Evolutionary conservation across 257 asterid species (phyloP), one percentile per base, ranked within the genome.

Genomic region (Paraleonurus japonicus): DNA sequence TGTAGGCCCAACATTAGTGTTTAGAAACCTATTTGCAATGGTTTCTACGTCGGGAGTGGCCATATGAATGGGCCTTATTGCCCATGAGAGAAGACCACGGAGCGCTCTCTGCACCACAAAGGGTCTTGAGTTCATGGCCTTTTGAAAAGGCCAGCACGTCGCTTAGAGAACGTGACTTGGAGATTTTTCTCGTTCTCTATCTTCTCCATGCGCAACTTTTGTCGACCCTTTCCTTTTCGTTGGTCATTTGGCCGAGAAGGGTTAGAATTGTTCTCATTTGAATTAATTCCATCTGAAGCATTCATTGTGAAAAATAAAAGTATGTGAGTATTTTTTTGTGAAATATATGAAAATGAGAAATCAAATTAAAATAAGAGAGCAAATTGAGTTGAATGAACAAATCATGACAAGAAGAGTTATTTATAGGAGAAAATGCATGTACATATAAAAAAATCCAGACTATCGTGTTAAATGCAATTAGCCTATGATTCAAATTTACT

Each of bases 161-260:
- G 87, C 53, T 87, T 85, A 0, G 92, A 87, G 50, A 87, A 87
- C 0, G 94, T 85, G 0, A 87, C 90, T 37, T 83, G 88, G 0
- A 81, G 74, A 68, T 83, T 81, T 2, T 75, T 85, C 16, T 78
- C 68, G 11, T 75, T 84, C 24, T 79, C 67, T 30, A 85, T 85
- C 32, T 76, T 86, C 71, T 32, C 80, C 67, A 86, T 83, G 4
- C n/a, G 9, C 7, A 69, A 10, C 74, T 69, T 69, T 50, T 69
- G 74, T 7, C 74, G 37, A 16, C 39, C 74, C 74, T n/a, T 69
- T 28, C 4, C 73, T 41, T n/a, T 55, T 37, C 51, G 9, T 33
- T 22, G 23, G 22, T 43, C 8, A 13, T 53, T 65, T 27, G 13
- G 1, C 7, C 5, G 22, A 20, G 24, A 6, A 1, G 51, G 19